A percentile compares a stretch with the other conserved stretches of the same genome.
phyloP scores from a whole-genome alignment of 305 asterid genomes.

The Fraxinus baroniana region DNA sequence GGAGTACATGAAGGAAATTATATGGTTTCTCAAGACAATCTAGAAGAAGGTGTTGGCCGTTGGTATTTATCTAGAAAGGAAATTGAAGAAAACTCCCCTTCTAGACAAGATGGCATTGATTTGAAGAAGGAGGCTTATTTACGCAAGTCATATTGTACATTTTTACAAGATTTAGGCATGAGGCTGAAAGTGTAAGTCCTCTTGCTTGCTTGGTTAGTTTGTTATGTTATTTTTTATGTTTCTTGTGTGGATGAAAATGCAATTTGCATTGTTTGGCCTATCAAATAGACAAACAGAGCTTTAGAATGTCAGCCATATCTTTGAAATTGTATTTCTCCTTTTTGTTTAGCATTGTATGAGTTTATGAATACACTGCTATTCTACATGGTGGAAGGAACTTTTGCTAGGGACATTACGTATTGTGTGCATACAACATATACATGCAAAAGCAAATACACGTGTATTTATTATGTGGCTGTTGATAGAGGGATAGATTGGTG shows the following conservation, averaged over 20 bases:
- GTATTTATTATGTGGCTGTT: neutral
- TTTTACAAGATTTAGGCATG: conserved; percentile 76
- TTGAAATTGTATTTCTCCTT: neutral
- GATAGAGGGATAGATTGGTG: neutral
- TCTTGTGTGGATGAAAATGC: neutral
- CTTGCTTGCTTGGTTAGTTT: neutral
- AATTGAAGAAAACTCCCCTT: conserved; percentile 73
- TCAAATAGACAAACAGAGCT: neutral
- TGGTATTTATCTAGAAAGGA: conserved; percentile 78
- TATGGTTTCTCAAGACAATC: conserved; percentile 47
- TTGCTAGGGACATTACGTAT: neutral
- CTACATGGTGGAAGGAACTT: neutral
- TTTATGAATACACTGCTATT: neutral
- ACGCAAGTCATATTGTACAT: conserved; percentile 72
- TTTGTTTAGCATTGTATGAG: neutral
- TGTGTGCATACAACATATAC: neutral
- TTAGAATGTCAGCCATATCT: neutral
- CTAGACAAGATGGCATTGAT: conserved; percentile 70
- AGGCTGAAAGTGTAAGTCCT: conserved; percentile 74
- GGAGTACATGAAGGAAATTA: conserved; percentile 53
- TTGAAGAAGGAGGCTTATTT: conserved; percentile 69
- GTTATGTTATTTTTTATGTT: neutral
- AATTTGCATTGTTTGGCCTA: neutral
- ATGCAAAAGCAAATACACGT: neutral
- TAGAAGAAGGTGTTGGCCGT: conserved; percentile 57